Evolutionary conservation across 164 flowering plant genomes (phyloP), one percentile per base, ranked within the genome.

Genomic region (Taxillus chinensis): DNA sequence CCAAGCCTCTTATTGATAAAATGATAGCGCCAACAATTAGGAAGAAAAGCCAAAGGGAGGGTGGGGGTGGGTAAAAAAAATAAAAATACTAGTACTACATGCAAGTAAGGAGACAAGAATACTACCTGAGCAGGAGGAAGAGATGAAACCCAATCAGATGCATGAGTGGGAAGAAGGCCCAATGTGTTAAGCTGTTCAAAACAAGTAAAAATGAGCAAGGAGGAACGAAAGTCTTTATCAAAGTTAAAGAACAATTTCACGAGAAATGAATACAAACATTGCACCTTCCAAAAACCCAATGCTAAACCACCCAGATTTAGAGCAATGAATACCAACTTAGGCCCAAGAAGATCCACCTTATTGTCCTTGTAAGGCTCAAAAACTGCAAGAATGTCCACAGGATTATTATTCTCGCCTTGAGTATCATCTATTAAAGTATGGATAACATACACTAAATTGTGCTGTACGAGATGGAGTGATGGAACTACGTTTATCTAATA

Each of bases 111-210:
- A 54, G 37, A 58, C 3, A 11, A 72, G 37, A 49, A 61, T 59
- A 11, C 37, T 64, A 92, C 99, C 96, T 75, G 96, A 64, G 99
- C 84, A 64, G 99, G 97, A 11, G 95, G 82, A 57, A 95, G 76
- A 40, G 97, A 89, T 65, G 97, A 95, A 62, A 95, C 99, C 99
- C 99, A 93, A 62, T 91, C 99, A 37, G 99, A 91, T 61, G 86
- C 85, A 76, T 90, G 96, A 16, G 99, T 90, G 66, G 99, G 99
- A 74, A 93, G 99, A 74, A 93, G 90, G 42, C 99, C 99, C 80
- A 95, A 60, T 3, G 97, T 77, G 73, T 95, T 95, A 41, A 95
- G 93, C 99, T 90, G 95, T 66, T 55, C 74, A 61, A 55, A 61
- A 5, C 17, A 68, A 60, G 45, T 8, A 61, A 57, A 49, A 4